Base-by-base conservation (phyloP, 2,329 filamentous ascomycete species). In the Aureobasidium pullulans region DNA sequence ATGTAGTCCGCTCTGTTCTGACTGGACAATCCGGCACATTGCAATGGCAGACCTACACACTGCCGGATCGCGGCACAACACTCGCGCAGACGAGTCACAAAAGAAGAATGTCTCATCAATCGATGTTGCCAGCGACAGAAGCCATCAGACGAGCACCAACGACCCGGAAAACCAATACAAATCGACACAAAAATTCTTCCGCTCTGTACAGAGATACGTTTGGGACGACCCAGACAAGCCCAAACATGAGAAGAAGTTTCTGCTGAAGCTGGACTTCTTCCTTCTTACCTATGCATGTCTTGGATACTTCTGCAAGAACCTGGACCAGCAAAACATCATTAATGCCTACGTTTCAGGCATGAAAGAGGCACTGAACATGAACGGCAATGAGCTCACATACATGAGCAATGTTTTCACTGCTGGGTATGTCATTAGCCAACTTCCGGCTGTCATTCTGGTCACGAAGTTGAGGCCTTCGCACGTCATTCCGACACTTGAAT, bases 201-300 rank as follows among this genome's bases (percentile, higher is more conserved):
- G 56, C 19, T 58, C 56, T 9, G 28, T 58, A 4, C 56, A 49
- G n/a, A 58, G 56, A 28, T 58, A 58, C 28, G 11, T 58, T n/a
- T 58, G 56, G 56, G 56, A 58, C n/a, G 56, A 58, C 23, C 56
- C 56, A 28, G 56, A 58, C 44, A 58, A 58, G 29, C 36, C 36
- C 2, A 42, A 42, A 16, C 43, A 40, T 8, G 56, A 60, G 19
- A 52, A 53, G 47, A 75, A 72, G 61, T 71, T 84, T 3, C 79
- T 84, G 37, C 56, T 77, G 28, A 84, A 84, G 65, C 74, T 84
- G 11, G 81, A 84, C 61, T 67, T 80, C 0, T 68, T 83, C 1
- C 79, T 84, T 37, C 76, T 84, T 0, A 80, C 80, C 0, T 84
- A 83, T 64, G 80, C 79, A 0, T 78, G 83, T 46, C 67, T 84